phyloP scores from a whole-genome alignment of 768 basidiomycete genomes.

The Serendipita vermifera region DNA sequence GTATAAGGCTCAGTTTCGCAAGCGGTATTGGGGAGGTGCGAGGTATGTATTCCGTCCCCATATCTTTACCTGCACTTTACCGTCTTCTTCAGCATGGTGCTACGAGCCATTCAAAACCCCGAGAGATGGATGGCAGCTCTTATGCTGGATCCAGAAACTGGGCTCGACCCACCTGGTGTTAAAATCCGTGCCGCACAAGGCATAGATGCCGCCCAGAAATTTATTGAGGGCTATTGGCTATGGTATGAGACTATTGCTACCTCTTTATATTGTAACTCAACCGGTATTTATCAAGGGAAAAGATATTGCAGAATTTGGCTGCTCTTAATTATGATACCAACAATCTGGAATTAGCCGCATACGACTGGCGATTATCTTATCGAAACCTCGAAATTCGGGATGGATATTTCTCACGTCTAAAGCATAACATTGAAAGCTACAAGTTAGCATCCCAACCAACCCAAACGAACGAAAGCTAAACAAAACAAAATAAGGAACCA shows the following conservation, averaged over 20 bases:
- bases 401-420: slow-evolving; percentile 75
- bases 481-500: no score
- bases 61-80: not conserved
- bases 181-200: slow-evolving; percentile 90
- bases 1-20: slow-evolving; percentile 81
- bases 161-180: slow-evolving; percentile 71
- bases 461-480: no score
- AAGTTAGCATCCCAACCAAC: slow-evolving; percentile 41
- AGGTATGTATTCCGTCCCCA: slow-evolving; percentile 11
- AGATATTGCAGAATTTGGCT: slow-evolving; percentile 89
- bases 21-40: slow-evolving; percentile 43
- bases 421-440: slow-evolving; percentile 67
- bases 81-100: slow-evolving; percentile 49
- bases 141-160: slow-evolving; percentile 82
- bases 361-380: slow-evolving; percentile 83
- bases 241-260: slow-evolving; percentile 39
- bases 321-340: slow-evolving; percentile 88
- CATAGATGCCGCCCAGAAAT: slow-evolving; percentile 74
- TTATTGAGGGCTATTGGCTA: slow-evolving; percentile 89
- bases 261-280: not conserved
- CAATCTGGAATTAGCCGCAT: slow-evolving; percentile 69
- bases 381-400: slow-evolving; percentile 88
- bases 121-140: slow-evolving; percentile 85
- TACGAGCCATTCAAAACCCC: slow-evolving; percentile 69
- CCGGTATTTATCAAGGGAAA: slow-evolving; percentile 41